phyloP scores from a whole-genome alignment of 805 yeast genomes.

The Blastobotrys peoriensis region DNA sequence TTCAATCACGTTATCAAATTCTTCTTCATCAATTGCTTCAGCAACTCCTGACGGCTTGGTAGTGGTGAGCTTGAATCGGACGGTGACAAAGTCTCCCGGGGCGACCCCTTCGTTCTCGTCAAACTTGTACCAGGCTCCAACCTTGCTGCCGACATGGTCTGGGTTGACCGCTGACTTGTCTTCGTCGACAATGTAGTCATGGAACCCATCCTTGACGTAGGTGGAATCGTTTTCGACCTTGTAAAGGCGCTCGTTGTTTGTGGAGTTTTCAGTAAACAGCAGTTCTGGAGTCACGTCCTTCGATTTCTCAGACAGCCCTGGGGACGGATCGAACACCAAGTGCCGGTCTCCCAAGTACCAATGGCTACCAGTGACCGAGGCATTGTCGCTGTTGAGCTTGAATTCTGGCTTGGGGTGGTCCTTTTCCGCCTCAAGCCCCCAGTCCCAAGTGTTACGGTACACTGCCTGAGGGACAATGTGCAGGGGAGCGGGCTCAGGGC shows the following conservation, averaged over 20 bases:
- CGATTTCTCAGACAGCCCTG: conserved; percentile 47
- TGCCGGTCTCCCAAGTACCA: conserved; percentile 62
- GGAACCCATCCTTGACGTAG: conserved; percentile 86
- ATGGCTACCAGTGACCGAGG: conserved; percentile 56
- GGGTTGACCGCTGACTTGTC: conserved; percentile 63
- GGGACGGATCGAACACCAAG: conserved; percentile 75
- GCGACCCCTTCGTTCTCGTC: conserved; percentile 74
- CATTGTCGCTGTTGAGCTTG: conserved; percentile 33
- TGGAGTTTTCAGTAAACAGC: conserved; percentile 84
- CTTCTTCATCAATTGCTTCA: conserved; percentile 43
- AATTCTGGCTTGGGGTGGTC: conserved; percentile 32
- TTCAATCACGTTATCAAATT: conserved; percentile 61
- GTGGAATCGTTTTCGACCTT: conserved; percentile 47
- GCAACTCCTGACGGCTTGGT: conserved; percentile 29
- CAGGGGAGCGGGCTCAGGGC: conserved; percentile 78
- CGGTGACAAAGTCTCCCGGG: conserved; percentile 78
- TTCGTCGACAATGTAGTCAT: conserved; percentile 66
- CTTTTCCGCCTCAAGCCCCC: conserved; percentile 57
- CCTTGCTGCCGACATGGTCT: conserved; percentile 66
- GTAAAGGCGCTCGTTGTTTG: conserved; percentile 66
- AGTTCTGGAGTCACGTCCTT: conserved; percentile 68
- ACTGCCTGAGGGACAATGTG: conserved; percentile 80
- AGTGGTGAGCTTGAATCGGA: conserved; percentile 66
- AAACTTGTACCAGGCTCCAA: conserved; percentile 78
- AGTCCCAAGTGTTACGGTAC: conserved; percentile 89